A percentile compares a stretch with the other conserved stretches of the same genome.
Evolutionary conservation across 768 basidiomycete genomes (phyloP).

Genomic region (Phylloporus sp.): DNA sequence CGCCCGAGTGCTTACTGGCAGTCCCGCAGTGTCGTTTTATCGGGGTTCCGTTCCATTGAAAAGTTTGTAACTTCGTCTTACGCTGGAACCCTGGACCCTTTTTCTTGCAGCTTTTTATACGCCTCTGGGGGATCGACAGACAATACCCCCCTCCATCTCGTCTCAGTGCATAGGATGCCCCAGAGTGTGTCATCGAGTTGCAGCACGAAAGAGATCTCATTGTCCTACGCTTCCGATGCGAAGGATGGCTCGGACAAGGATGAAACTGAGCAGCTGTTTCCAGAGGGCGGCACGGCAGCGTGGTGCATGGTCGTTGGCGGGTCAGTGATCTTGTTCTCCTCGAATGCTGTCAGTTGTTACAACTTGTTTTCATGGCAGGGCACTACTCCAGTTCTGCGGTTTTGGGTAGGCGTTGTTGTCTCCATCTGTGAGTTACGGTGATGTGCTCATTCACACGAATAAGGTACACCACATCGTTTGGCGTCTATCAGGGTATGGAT

Average conservation of each 20-base stretch:
- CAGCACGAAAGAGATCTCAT: not conserved
- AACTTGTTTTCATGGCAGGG: slow-evolving; percentile 12
- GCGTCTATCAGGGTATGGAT: slow-evolving; percentile 37
- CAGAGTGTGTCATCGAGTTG: slow-evolving; percentile 1
- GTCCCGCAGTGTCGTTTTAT: too few relatives aligned
- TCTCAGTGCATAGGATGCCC: slow-evolving; percentile 3
- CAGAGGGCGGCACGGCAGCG: slow-evolving; percentile 26
- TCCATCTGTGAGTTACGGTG: not conserved
- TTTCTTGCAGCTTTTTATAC: not conserved
- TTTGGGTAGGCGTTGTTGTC: slow-evolving; percentile 23
- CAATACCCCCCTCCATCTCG: not conserved
- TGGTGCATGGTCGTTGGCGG: slow-evolving; percentile 23
- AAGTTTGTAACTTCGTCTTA: too few relatives aligned
- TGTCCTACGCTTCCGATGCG: not conserved
- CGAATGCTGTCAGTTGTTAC: not conserved
- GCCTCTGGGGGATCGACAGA: not conserved
- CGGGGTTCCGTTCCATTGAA: too few relatives aligned
- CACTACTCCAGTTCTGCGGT: slow-evolving; percentile 29
- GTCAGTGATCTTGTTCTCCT: slow-evolving; percentile 9
- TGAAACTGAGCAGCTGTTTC: slow-evolving; percentile 9
- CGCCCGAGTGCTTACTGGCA: not conserved
- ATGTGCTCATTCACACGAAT: not conserved
- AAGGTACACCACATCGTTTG: slow-evolving; percentile 34
- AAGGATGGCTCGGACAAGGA: slow-evolving; percentile 1
- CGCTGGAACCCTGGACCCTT: not conserved